These are phyloP conservation scores for Chlamydomonas reinhardtii DNA, from an alignment of 163 green algal genomes.

Conservation along the genomic window DNA sequence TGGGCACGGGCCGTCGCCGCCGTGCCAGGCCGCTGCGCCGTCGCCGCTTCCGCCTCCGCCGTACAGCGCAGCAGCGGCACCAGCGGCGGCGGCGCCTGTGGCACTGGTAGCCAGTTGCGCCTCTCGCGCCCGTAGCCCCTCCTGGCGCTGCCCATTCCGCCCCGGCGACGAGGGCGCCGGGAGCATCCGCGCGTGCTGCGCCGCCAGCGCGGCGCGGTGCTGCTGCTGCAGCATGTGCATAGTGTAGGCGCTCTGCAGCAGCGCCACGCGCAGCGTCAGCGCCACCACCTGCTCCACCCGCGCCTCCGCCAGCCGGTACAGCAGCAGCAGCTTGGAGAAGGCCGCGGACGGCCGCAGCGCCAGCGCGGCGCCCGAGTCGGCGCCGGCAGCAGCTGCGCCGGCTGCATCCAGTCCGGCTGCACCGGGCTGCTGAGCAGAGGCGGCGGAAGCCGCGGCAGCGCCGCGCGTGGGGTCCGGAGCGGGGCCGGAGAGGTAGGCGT, in stretches of 20 bases:
- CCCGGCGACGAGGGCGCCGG: too few relatives aligned
- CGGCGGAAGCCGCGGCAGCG: too few relatives aligned
- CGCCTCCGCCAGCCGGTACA: conserved; percentile 15
- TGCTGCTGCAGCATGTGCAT: neutral
- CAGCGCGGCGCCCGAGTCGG: too few relatives aligned
- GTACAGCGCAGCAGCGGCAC: too few relatives aligned
- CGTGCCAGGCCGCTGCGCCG: too few relatives aligned
- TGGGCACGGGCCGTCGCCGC: too few relatives aligned
- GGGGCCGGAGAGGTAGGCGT: neutral
- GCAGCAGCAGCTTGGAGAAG: conserved; percentile 13
- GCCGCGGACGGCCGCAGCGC: too few relatives aligned
- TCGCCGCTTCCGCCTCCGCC: too few relatives aligned
- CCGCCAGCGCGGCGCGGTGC: neutral
- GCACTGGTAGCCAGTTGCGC: too few relatives aligned
- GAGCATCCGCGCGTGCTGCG: neutral
- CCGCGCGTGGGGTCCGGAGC: neutral
- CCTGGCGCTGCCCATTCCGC: neutral
- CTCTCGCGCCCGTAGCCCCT: neutral
- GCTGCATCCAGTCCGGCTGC: too few relatives aligned
- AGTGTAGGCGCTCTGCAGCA: conserved; percentile 20
- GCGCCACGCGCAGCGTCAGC: conserved; percentile 13
- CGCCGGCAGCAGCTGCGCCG: neutral
- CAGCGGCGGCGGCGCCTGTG: neutral
- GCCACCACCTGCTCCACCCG: conserved; percentile 15
- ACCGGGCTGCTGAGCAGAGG: too few relatives aligned